phyloP scores from a whole-genome alignment of 75 land plant species.

The Larix kaempferi region DNA sequence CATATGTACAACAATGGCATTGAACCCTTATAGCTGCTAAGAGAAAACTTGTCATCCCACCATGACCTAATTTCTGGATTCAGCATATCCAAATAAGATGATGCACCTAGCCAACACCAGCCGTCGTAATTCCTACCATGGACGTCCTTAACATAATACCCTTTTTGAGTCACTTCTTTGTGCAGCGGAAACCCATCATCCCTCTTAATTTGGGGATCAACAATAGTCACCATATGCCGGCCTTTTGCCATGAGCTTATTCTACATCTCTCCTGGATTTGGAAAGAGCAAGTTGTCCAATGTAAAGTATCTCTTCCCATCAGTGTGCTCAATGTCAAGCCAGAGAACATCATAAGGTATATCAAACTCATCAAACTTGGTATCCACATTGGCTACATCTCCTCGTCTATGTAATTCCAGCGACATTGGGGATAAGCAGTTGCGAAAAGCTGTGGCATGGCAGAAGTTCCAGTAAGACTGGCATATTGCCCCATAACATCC shows the following conservation, averaged over 20 bases:
- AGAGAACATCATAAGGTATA: slow-evolving; percentile 96
- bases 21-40: slow-evolving; percentile 74
- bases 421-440: slow-evolving; percentile 91
- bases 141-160: slow-evolving; percentile 89
- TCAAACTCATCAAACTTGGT: slow-evolving; percentile 89
- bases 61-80: slow-evolving; percentile 89
- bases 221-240: slow-evolving; percentile 95
- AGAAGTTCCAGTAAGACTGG: slow-evolving; percentile 66
- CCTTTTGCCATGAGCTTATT: slow-evolving; percentile 86
- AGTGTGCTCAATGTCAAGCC: slow-evolving; percentile 99
- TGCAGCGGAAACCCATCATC: slow-evolving; percentile 78
- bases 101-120: slow-evolving; percentile 99
- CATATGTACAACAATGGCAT: slow-evolving; percentile 93
- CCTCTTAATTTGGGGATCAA: slow-evolving; percentile 96
- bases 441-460: slow-evolving; percentile 91
- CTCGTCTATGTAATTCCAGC: slow-evolving; percentile 99
- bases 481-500: slow-evolving; percentile 83
- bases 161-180: slow-evolving; percentile 85
- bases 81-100: slow-evolving; percentile 88
- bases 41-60: slow-evolving; percentile 94
- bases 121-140: slow-evolving; percentile 88
- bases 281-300: slow-evolving; percentile 84
- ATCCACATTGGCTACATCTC: slow-evolving; percentile 90
- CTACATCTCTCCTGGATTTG: slow-evolving; percentile 94
- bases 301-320: slow-evolving; percentile 97